Percentiles rank a stretch among this genome's conserved stretches.
Evolutionary conservation across 768 basidiomycete species (phyloP).

Genomic region (Hygrocybe coccinea): DNA sequence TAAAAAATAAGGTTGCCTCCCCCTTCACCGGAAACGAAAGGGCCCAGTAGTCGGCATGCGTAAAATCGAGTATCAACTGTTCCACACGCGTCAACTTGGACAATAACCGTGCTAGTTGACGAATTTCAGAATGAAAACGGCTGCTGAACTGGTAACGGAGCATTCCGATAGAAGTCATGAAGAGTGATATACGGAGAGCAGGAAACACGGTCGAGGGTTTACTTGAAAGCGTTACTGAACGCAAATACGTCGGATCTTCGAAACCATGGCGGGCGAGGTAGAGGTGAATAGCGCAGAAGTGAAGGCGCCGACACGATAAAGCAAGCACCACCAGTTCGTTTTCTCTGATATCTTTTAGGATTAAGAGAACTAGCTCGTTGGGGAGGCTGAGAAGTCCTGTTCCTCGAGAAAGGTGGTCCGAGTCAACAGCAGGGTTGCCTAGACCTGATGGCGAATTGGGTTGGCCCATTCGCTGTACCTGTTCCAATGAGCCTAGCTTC

Average conservation of each 20-base stretch:
- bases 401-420: no score
- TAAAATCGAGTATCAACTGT: neutral
- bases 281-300: neutral
- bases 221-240: slow-evolving; percentile 46
- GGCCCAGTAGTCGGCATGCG: neutral
- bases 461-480: no score
- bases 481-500: no score
- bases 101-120: neutral
- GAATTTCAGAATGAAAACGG: neutral
- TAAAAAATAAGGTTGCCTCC: neutral
- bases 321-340: neutral
- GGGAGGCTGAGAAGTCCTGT: neutral
- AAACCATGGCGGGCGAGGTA: neutral
- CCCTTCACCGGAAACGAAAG: neutral
- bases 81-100: neutral
- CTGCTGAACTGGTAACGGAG: neutral
- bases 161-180: neutral
- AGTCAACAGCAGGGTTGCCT: no score
- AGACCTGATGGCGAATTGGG: no score
- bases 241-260: slow-evolving; percentile 23
- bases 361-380: neutral
- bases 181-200: slow-evolving; percentile 20
- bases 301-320: neutral
- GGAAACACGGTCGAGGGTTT: slow-evolving; percentile 51
- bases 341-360: neutral